These are phyloP conservation scores for Kodamaea sagamina DNA, from an alignment of 805 yeast species.

Conservation along the genomic window DNA sequence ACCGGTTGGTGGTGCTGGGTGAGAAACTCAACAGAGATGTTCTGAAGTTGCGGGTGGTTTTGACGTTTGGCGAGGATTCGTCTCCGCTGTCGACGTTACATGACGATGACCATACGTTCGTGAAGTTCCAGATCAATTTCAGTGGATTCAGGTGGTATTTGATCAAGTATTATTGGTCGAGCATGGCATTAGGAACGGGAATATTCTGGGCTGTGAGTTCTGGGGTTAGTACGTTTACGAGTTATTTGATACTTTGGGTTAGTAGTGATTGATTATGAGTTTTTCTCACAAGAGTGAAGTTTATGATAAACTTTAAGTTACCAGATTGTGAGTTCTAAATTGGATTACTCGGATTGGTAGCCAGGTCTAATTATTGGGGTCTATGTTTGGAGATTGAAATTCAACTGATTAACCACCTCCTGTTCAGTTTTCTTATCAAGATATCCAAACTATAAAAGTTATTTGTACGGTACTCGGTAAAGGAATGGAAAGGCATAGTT, in stretches of 20 bases:
- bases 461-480: too few species aligned
- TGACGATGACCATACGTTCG: constrained; percentile 14
- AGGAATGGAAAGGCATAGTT: too few species aligned
- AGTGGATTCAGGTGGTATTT: constrained; percentile 29
- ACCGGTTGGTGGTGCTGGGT: constrained; percentile 11
- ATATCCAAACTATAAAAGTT: too few species aligned
- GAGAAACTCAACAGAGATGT: constrained; percentile 1
- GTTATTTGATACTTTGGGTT: constrained; percentile 19
- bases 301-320: too few species aligned
- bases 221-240: constrained; percentile 18
- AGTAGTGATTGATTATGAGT: background rate
- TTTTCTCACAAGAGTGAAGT: too few species aligned
- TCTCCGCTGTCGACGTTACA: constrained; percentile 2
- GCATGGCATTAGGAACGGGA: constrained; percentile 21
- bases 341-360: too few species aligned
- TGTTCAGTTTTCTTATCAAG: too few species aligned
- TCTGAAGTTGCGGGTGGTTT: background rate
- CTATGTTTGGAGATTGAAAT: too few species aligned
- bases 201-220: constrained; percentile 25
- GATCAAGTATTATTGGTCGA: constrained; percentile 23
- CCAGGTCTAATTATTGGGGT: too few species aligned
- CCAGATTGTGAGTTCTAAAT: too few species aligned
- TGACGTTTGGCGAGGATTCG: background rate
- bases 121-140: constrained; percentile 23
- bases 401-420: too few species aligned